A percentile compares a stretch with the other conserved stretches of the same genome.
These are phyloP conservation scores for Thymus quinquecostatus DNA, from an alignment of 257 asterid species.

Conservation along the genomic window DNA sequence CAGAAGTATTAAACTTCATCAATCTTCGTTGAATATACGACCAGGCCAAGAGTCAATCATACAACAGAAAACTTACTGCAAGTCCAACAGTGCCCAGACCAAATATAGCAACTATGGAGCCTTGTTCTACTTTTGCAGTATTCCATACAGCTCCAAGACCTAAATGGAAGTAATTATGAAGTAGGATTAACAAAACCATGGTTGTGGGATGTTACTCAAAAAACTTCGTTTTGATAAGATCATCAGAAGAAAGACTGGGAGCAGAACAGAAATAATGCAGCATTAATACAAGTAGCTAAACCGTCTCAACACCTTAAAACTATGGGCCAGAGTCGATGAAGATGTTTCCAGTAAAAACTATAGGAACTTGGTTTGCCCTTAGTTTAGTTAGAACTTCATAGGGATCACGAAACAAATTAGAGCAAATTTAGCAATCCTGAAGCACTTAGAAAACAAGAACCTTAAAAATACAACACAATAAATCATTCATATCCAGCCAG, in stretches of 20 bases:
- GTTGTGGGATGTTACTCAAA: neutral
- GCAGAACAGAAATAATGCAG: neutral
- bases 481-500: slow-evolving; percentile 1
- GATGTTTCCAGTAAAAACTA: neutral
- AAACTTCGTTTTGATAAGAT: neutral
- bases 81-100: slow-evolving; percentile 99
- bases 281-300: neutral
- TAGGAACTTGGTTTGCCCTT: neutral
- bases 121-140: slow-evolving; percentile 95
- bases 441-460: neutral
- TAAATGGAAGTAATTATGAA: slow-evolving; percentile 30
- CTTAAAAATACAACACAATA: neutral
- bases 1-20: slow-evolving; percentile 12
- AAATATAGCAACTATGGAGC: slow-evolving; percentile 91
- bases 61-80: slow-evolving; percentile 66
- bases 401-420: neutral
- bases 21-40: slow-evolving; percentile 9
- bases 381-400: neutral
- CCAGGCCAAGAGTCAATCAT: slow-evolving; percentile 20
- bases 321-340: neutral
- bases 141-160: slow-evolving; percentile 99
- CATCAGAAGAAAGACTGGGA: neutral
- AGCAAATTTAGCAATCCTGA: neutral
- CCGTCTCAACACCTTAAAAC: neutral
- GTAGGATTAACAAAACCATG: slow-evolving; percentile 7